Percentiles rank a stretch among this genome's conserved stretches.
Evolutionary conservation across 78 protist species (phyloP).

Genomic region (Anaeramoeba ignava): DNA sequence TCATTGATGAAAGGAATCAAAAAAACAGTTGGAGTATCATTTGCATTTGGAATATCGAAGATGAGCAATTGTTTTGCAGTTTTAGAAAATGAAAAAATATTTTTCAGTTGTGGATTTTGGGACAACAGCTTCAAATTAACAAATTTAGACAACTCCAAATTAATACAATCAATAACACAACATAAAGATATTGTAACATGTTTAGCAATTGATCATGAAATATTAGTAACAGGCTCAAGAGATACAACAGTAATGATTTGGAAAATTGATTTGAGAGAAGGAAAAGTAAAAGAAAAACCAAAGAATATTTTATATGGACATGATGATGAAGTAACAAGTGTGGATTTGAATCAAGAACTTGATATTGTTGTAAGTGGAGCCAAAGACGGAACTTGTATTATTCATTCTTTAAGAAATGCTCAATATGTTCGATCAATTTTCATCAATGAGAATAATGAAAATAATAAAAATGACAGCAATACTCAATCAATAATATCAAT

Average conservation of each 20-base stretch:
- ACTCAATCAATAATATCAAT: neutral
- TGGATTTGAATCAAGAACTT: neutral
- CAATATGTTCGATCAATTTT: neutral
- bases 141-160: neutral
- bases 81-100: neutral
- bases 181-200: neutral
- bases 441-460: neutral
- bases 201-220: neutral
- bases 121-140: neutral
- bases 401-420: neutral
- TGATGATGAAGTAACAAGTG: neutral
- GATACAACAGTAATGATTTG: neutral
- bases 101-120: neutral
- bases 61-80: neutral
- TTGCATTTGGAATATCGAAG: neutral
- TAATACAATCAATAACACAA: neutral
- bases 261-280: neutral
- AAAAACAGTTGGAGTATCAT: neutral
- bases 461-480: neutral
- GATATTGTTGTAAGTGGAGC: neutral
- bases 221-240: neutral
- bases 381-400: neutral
- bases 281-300: neutral
- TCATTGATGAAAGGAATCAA: no score
- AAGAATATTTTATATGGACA: neutral